Evolutionary conservation across 768 basidiomycete genomes (phyloP), one percentile per base, ranked within the genome.

Genomic region (Mycena polygramma): DNA sequence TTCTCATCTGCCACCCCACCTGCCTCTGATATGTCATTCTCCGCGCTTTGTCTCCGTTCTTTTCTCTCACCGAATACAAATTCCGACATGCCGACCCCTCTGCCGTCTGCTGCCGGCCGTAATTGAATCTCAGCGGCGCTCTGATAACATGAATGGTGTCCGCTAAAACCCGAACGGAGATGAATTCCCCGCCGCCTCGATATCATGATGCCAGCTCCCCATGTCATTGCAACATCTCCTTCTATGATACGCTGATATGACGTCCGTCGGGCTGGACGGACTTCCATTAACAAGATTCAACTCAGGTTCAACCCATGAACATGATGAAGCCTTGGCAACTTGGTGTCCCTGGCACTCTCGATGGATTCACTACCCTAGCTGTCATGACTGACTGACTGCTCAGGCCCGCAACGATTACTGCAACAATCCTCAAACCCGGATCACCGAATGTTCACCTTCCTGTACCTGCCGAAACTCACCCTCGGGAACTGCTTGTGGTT

Each of bases 101-200:
- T 64, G 63, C 55, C 64, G 37, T 60, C 36, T 39, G 46, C 35
- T 57, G 66, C 66, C 64, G 64, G 64, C 64, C 66, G 59, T 19
- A 39, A 26, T 68, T 62, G 1, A 61, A 51, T 26, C 35, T 37
- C 43, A 26, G 66, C 66, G 59, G 43, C 63, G 35, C 30, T 30
- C 30, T 36, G 37, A 19, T 39, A 7, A 35, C 62, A 63, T 63
- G 52, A 3, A 30, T 19, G 41, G 41, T 43, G 20, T 24, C 2
- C 2, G 30, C 30, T 30, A 30, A 30, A 30, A 4, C 13, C 26
- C 59, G 49, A 24, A 61, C 46, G 59, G 59, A 48, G 48, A 49
- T 49, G 48, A 22, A 46, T 1, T 43, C 17, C 2, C 7, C 11
- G 36, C 24, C 17, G n/a, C 65, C 52, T 67, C 57, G 66, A 37